These are phyloP conservation scores for Suillus weaverae DNA, from an alignment of 768 basidiomycete genomes.

Conservation along the genomic window DNA sequence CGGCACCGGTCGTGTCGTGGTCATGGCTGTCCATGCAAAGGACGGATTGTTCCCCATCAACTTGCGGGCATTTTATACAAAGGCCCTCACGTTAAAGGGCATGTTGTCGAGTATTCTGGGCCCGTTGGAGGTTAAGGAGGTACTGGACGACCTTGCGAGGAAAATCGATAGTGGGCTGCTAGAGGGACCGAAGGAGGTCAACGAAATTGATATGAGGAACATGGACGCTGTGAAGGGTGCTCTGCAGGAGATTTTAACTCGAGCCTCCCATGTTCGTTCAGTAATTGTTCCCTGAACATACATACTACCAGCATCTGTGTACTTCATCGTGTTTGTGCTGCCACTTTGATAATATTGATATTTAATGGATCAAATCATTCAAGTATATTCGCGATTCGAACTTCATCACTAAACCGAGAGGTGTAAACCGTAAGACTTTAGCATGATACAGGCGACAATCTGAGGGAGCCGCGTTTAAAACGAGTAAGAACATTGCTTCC, in stretches of 20 bases:
- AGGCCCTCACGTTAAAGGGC: constrained; percentile 31
- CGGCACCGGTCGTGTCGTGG: constrained; percentile 34
- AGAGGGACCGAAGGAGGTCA: constrained; percentile 28
- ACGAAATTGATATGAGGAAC: constrained; percentile 22
- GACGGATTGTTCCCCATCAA: constrained; percentile 32
- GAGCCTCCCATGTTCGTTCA: constrained; percentile 29
- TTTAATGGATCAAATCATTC: not conserved
- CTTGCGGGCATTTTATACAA: constrained; percentile 34
- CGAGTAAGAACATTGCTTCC: no score
- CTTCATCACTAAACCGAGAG: not conserved
- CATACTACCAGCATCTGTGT: not conserved
- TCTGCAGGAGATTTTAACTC: constrained; percentile 25
- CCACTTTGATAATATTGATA: not conserved
- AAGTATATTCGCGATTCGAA: not conserved
- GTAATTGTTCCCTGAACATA: constrained; percentile 25
- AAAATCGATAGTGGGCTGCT: constrained; percentile 32
- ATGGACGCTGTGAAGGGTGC: constrained; percentile 20
- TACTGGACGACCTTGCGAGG: constrained; percentile 28
- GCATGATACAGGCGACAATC: not conserved
- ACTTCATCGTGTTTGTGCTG: not conserved
- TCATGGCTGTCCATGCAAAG: constrained; percentile 36
- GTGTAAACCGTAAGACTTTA: not conserved
- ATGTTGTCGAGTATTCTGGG: constrained; percentile 30
- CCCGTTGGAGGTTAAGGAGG: constrained; percentile 24
- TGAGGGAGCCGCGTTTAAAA: not conserved